Conservation (phyloP, 2,329 filamentous ascomycete genomes). For the Pseudocercospora ulei region DNA sequence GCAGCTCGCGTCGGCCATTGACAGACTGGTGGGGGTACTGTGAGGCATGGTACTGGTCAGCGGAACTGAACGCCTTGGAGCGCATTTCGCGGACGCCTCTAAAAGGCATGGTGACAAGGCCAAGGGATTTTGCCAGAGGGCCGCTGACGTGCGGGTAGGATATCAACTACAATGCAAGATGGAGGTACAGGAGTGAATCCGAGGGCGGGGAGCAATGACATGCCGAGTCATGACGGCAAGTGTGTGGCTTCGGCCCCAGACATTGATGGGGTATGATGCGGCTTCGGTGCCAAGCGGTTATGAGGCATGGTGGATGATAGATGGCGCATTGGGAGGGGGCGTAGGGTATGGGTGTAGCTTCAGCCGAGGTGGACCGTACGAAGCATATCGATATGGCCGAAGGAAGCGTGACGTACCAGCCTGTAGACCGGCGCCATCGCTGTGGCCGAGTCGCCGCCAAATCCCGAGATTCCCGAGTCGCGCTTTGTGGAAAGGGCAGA, state of each 20-base stretch:
- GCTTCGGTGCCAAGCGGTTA: background rate
- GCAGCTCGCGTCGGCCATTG: conserved; percentile 23
- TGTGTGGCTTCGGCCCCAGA: background rate
- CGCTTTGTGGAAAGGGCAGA: too few relatives aligned
- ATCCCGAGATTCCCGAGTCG: conserved; percentile 21
- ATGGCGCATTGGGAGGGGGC: background rate
- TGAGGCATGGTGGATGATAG: conserved; percentile 1
- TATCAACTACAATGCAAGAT: conserved; percentile 6
- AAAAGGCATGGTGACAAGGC: conserved; percentile 1
- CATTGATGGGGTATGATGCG: background rate
- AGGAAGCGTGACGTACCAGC: conserved; percentile 20
- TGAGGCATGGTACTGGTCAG: conserved; percentile 19
- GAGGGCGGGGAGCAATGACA: conserved; percentile 3
- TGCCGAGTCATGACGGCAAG: conserved; percentile 2
- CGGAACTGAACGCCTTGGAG: conserved; percentile 23
- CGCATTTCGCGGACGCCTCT: conserved; percentile 14
- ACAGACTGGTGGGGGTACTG: conserved; percentile 27
- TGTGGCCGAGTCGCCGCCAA: conserved; percentile 15
- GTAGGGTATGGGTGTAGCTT: background rate
- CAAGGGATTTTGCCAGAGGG: conserved; percentile 4
- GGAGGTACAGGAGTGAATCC: conserved; percentile 3
- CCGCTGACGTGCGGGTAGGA: background rate
- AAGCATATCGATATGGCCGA: conserved; percentile 5
- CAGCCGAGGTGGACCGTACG: background rate
- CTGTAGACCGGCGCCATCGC: conserved; percentile 24